Evolutionary conservation across 805 yeast genomes (phyloP).

Genomic region (Ogataea zsoltii): DNA sequence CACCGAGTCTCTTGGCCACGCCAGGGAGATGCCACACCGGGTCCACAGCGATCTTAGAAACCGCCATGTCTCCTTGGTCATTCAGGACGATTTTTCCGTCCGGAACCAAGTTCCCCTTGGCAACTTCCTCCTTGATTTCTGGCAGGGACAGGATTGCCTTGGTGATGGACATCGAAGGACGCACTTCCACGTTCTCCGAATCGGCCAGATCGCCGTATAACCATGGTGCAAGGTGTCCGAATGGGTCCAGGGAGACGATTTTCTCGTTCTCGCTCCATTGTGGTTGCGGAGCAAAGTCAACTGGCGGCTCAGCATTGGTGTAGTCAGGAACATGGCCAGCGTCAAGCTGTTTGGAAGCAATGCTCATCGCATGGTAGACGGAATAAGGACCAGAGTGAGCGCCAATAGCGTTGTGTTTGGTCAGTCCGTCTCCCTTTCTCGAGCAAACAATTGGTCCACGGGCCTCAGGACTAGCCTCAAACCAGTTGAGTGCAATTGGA

Average conservation of each 20-base stretch:
- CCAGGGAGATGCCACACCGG: slow-evolving; percentile 75
- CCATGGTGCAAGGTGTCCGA: slow-evolving; percentile 68
- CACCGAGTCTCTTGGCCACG: slow-evolving; percentile 61
- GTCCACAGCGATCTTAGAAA: slow-evolving; percentile 65
- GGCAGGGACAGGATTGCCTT: slow-evolving; percentile 63
- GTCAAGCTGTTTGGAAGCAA: slow-evolving; percentile 59
- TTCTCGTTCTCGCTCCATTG: slow-evolving; percentile 58
- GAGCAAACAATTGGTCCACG: slow-evolving; percentile 64
- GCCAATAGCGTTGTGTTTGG: slow-evolving; percentile 62
- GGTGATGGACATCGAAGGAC: slow-evolving; percentile 67
- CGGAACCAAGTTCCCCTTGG: slow-evolving; percentile 50
- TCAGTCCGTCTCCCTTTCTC: slow-evolving; percentile 47
- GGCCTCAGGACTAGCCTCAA: slow-evolving; percentile 43
- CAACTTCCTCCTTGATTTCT: slow-evolving; percentile 59
- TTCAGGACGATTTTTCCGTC: slow-evolving; percentile 65
- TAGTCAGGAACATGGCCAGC: slow-evolving; percentile 56
- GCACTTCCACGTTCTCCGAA: slow-evolving; percentile 52
- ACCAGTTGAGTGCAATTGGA: slow-evolving; percentile 57
- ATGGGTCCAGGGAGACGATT: slow-evolving; percentile 66
- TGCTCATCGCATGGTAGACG: slow-evolving; percentile 64
- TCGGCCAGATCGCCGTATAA: slow-evolving; percentile 45
- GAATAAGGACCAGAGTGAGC: slow-evolving; percentile 66
- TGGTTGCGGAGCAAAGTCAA: slow-evolving; percentile 51
- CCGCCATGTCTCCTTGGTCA: slow-evolving; percentile 59
- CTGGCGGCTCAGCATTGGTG: slow-evolving; percentile 64